Base-by-base conservation (phyloP, 768 basidiomycete species). In the Pisolithus sp. region DNA sequence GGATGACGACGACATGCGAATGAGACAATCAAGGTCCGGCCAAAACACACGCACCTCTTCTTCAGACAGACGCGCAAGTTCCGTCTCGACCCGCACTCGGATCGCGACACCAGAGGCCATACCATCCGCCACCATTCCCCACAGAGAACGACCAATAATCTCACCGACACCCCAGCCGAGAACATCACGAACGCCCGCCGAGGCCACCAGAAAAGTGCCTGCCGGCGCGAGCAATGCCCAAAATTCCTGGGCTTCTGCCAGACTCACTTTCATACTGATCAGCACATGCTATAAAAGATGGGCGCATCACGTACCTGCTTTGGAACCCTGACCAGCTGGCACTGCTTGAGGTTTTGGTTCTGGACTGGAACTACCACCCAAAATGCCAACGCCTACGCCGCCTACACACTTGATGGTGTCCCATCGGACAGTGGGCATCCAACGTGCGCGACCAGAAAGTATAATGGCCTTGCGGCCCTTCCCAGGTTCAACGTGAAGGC, bases 381-480 rank as follows among this genome's bases (percentile, higher is more conserved):
- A 18, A 36, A 47, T 12, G 31, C 41, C 42, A 52, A 46, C 57
- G 24, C 65, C 58, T 23, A 77, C 44, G 13, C 82, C 84, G 20
- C 83, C 83, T 3, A 75, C 76, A 26, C 65, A 62, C 2, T 71
- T 66, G 26, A 93, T 68, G 36, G 73, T 71, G 3, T 70, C 72
- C 90, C 90, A 93, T 4, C 63, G 66, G 21, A 92, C 65, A 2
- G 58, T 63, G 7, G 82, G 80, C 76, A 89, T 85, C 60, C 76
- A 76, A 42, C 85, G 71, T 28, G 85, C 80, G 8, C 95, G 76
- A 0, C 87, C 94, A 51, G 80, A 82, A n/a, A 99, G 75, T 34
- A 99, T 82, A 62, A 99, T 92, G 2, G 93, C 91, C 69, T 98
- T 96, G 36, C 93, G 75, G 1, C 93, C 93, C 63, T 97, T 97